These are phyloP conservation scores for Schwanniomyces occidentalis DNA, from an alignment of 805 yeast genomes.

Conservation along the genomic window DNA sequence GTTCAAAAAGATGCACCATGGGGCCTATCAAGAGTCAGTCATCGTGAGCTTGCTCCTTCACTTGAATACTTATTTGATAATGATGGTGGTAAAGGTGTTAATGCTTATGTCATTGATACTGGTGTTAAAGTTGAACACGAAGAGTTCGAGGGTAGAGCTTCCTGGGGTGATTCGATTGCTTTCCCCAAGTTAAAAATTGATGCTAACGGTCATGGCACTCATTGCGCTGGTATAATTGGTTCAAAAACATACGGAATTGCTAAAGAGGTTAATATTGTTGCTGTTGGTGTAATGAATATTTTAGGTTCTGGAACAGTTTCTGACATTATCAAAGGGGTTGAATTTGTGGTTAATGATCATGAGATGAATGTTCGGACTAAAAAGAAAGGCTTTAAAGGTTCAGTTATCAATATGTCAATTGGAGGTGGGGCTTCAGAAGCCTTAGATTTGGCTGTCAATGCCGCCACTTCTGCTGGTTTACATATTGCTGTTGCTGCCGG, in stretches of 20 bases:
- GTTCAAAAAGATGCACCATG: slow-evolving; percentile 41
- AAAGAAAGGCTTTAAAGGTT: slow-evolving; percentile 53
- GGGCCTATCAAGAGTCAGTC: slow-evolving; percentile 42
- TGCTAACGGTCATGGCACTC: slow-evolving; percentile 87
- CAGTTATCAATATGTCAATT: slow-evolving; percentile 62
- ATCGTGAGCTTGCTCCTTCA: slow-evolving; percentile 27
- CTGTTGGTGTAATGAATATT: slow-evolving; percentile 41
- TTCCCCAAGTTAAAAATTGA: slow-evolving; percentile 48
- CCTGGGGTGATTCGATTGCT: slow-evolving; percentile 46
- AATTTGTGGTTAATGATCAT: slow-evolving; percentile 39
- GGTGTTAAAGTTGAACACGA: slow-evolving; percentile 67
- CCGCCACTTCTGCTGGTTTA: slow-evolving; percentile 56
- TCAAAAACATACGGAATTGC: slow-evolving; percentile 83
- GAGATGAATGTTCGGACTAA: slow-evolving; percentile 24
- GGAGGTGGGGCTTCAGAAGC: slow-evolving; percentile 61
- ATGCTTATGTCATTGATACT: slow-evolving; percentile 80
- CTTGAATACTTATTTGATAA: slow-evolving; percentile 35
- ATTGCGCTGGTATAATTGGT: slow-evolving; percentile 87
- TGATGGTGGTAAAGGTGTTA: slow-evolving; percentile 50
- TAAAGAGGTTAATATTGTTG: slow-evolving; percentile 49
- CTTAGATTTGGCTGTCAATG: slow-evolving; percentile 58
- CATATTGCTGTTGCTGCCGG: slow-evolving; percentile 67
- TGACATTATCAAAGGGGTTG: slow-evolving; percentile 44
- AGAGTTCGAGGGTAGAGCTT: slow-evolving; percentile 65
- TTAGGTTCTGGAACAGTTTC: slow-evolving; percentile 41